Percentiles rank a stretch among this genome's conserved stretches.
Conservation (phyloP, 192 early-diverging fungal species). For the Entomortierella lignicola region DNA sequence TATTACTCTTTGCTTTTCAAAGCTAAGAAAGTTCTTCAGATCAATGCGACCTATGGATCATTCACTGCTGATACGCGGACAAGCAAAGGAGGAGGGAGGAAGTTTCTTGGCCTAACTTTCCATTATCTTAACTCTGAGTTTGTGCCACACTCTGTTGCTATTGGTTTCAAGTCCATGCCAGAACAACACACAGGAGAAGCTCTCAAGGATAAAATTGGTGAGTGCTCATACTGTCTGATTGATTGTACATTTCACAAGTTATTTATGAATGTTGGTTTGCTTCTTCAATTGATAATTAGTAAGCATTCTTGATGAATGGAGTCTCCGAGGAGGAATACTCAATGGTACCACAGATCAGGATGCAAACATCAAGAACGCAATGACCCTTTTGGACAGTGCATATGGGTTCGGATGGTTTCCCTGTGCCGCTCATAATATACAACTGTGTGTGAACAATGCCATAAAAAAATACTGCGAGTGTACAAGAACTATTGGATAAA, state of each 20-base stretch:
- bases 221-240: neutral
- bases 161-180: neutral
- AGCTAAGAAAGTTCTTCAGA: neutral
- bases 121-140: neutral
- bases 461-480: neutral
- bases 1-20: neutral
- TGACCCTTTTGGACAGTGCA: neutral
- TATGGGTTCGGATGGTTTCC: neutral
- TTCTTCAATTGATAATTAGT: slow-evolving; percentile 1
- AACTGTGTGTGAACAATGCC: slow-evolving; percentile 10
- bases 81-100: neutral
- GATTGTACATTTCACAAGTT: neutral
- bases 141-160: neutral
- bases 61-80: slow-evolving; percentile 9
- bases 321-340: neutral
- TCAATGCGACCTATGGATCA: neutral
- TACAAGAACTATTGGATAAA: neutral
- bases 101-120: neutral
- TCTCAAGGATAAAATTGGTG: neutral
- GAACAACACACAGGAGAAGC: neutral
- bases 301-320: neutral
- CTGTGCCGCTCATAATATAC: slow-evolving; percentile 3
- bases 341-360: neutral
- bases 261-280: neutral
- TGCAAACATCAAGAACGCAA: neutral